Base-by-base conservation (phyloP, 2,329 filamentous ascomycete genomes). In the Metarhizium humberi region DNA sequence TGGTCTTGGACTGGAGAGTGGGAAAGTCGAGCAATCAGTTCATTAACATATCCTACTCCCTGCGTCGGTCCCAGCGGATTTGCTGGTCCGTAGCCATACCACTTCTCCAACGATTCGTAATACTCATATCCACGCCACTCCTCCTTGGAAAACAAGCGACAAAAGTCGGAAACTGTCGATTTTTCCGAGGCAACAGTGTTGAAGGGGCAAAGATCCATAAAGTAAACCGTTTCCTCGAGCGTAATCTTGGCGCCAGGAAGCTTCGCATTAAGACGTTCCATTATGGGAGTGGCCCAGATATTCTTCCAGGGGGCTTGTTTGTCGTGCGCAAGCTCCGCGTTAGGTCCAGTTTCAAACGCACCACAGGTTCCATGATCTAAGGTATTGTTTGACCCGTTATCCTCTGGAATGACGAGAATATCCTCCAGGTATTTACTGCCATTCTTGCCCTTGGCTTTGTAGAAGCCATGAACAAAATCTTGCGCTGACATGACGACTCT, bases 151-250 rank as follows among this genome's bases (percentile, higher is more conserved):
- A 96, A 96, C 30, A 96, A 75, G 14, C 68, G 66, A 70, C 92
- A 96, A 71, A 96, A 95, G 0, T 76, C 73, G 0, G 90, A 90
- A 10, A 86, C 67, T 1, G 59, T 61, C 1, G 56, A 59, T 4
- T 78, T 71, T 0, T 71, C 65, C 6, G 81, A 75, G 8, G 86
- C 83, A n/a, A 95, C 83, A 0, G 89, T 92, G 61, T 87, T 80
- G 71, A 90, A 96, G 0, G 92, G 86, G 64, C 92, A 96, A 57
- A 96, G 76, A 63, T 96, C 90, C 90, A 96, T 96, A 38, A 96
- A 67, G 56, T 79, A 80, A 55, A 91, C 74, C 1, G 84, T 81
- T 38, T 92, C 84, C 1, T 73, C 64, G 13, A 76, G 66, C 3
- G 79, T 81, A 46, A 96, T 68, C 58, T 87, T 82, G 5, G 81